Evolutionary conservation across 2,329 filamentous ascomycete genomes (phyloP).

Genomic region (Fusarium sp.): DNA sequence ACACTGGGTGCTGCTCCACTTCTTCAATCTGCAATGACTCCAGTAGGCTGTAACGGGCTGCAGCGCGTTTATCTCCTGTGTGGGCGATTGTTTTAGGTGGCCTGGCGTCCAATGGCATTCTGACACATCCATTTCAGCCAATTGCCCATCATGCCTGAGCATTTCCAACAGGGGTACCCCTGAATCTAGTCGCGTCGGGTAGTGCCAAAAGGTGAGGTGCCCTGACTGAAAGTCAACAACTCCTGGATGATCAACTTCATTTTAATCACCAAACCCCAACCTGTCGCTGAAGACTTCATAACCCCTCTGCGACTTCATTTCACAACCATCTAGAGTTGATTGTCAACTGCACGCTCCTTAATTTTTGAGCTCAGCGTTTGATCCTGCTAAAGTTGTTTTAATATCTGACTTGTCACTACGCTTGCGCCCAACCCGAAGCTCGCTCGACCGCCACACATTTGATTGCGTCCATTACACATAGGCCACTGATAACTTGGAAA

Average conservation of each 20-base stretch:
- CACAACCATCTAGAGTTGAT: constrained; percentile 11
- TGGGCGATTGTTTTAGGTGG: constrained; percentile 15
- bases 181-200: constrained; percentile 44
- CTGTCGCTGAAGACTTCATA: constrained; percentile 27
- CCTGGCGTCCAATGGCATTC: constrained; percentile 21
- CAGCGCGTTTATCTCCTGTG: constrained; percentile 16
- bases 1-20: constrained; percentile 10
- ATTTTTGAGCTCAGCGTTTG: constrained; percentile 18
- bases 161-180: constrained; percentile 51
- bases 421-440: constrained; percentile 29
- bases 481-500: constrained; percentile 45
- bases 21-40: constrained; percentile 27
- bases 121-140: constrained; percentile 47
- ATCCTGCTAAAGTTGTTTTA: constrained; percentile 38
- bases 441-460: constrained; percentile 22
- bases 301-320: constrained; percentile 27
- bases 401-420: constrained; percentile 24
- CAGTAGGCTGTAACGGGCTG: constrained; percentile 22
- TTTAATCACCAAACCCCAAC: constrained; percentile 36
- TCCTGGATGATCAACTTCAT: constrained; percentile 44
- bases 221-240: constrained; percentile 46
- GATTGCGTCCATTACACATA: constrained; percentile 22
- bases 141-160: constrained; percentile 35
- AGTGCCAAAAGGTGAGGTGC: constrained; percentile 15
- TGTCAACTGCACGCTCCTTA: constrained; percentile 42